A percentile compares a stretch with the other conserved stretches of the same genome.
Evolutionary conservation across 495 filamentous ascomycete genomes (phyloP).

Genomic region (Penicillium steckii): DNA sequence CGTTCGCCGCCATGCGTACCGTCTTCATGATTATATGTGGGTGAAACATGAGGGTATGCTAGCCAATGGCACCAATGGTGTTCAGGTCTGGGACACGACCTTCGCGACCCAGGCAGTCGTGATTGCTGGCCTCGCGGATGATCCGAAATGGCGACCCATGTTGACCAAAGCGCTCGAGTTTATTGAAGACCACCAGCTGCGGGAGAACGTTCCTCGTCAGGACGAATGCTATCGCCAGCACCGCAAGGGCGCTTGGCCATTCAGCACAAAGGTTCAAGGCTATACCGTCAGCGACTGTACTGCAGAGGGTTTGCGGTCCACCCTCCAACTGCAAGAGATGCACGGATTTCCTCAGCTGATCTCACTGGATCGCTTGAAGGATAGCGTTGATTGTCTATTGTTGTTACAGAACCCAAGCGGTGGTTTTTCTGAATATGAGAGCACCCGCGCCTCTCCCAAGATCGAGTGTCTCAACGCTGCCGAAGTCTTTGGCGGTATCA

Average conservation of each 20-base stretch:
- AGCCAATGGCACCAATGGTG: conserved; percentile 93
- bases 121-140: conserved; percentile 73
- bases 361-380: conserved; percentile 71
- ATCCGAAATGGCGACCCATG: conserved; percentile 80
- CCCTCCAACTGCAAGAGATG: conserved; percentile 79
- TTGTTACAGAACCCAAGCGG: conserved; percentile 90
- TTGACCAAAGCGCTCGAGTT: conserved; percentile 80
- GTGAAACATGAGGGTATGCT: conserved; percentile 90
- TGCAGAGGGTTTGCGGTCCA: conserved; percentile 83
- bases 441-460: conserved; percentile 69
- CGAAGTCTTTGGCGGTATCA: conserved; percentile 94
- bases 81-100: conserved; percentile 94
- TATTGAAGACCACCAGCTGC: conserved; percentile 87
- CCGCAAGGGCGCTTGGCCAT: conserved; percentile 92
- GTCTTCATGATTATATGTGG: conserved; percentile 86
- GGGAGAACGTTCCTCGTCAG: conserved; percentile 77
- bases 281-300: conserved; percentile 96
- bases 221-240: conserved; percentile 85
- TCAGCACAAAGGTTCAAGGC: conserved; percentile 87
- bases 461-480: conserved; percentile 89
- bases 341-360: conserved; percentile 74
- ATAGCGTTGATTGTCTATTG: conserved; percentile 85
- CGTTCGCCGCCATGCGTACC: conserved; percentile 75
- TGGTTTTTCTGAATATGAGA: conserved; percentile 89
- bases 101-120: conserved; percentile 81